Evolutionary conservation across 805 yeast genomes (phyloP).

Genomic region (Saturnispora gosingensis): DNA sequence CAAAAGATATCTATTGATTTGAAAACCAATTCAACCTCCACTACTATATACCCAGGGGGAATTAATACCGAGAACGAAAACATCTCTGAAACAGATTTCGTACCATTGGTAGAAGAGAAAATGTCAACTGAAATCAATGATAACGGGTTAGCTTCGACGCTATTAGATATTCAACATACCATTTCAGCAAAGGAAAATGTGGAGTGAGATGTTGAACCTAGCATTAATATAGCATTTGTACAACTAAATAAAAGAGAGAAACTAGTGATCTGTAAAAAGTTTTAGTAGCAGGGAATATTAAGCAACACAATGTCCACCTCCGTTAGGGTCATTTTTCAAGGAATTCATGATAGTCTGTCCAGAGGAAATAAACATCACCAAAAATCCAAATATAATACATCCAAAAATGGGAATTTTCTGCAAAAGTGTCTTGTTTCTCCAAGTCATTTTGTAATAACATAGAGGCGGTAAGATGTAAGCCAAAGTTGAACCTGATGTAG

Average conservation of each 20-base stretch:
- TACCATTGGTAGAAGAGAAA: neutral
- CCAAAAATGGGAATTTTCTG: conserved; percentile 49
- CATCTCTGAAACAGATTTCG: neutral
- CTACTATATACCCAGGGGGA: neutral
- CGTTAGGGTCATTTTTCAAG: conserved; percentile 29
- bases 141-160: neutral
- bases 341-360: conserved; percentile 54
- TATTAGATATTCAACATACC: neutral
- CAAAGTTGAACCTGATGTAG: conserved; percentile 85
- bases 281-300: conserved; percentile 3
- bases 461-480: conserved; percentile 88
- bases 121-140: neutral
- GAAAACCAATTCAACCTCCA: neutral
- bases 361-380: conserved; percentile 76
- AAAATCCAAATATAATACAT: conserved; percentile 62
- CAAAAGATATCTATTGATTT: neutral
- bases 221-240: neutral
- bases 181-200: neutral
- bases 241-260: neutral
- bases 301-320: conserved; percentile 38
- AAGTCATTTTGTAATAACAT: conserved; percentile 63
- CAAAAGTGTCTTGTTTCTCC: conserved; percentile 29
- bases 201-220: neutral
- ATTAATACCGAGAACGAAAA: neutral
- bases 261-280: neutral